Percentiles rank a stretch among this genome's conserved stretches.
Conservation (phyloP, 495 filamentous ascomycete species). For the Evernia prunastri region DNA sequence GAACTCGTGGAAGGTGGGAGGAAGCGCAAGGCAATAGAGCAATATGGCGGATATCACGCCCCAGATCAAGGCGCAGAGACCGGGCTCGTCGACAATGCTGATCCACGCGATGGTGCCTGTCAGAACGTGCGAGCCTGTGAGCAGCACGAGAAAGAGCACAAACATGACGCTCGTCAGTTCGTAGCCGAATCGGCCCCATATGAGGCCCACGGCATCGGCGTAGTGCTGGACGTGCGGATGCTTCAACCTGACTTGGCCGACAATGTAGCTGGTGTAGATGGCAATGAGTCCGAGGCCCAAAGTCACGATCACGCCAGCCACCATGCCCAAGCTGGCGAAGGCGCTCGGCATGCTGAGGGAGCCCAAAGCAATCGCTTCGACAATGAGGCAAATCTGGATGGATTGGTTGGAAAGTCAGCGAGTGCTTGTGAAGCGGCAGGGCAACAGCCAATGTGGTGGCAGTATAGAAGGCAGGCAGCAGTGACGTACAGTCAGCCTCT, state of each 20-base stretch:
- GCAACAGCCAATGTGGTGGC: background rate
- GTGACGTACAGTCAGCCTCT: slow-evolving; percentile 30
- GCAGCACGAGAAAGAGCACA: slow-evolving; percentile 56
- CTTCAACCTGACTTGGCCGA: slow-evolving; percentile 63
- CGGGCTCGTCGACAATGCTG: slow-evolving; percentile 49
- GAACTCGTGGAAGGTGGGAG: slow-evolving; percentile 45
- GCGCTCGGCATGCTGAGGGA: slow-evolving; percentile 54
- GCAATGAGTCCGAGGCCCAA: slow-evolving; percentile 53
- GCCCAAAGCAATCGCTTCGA: slow-evolving; percentile 59
- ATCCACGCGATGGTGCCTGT: slow-evolving; percentile 64
- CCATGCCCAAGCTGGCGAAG: slow-evolving; percentile 56
- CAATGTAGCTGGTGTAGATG: slow-evolving; percentile 66
- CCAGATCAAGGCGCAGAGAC: slow-evolving; percentile 56
- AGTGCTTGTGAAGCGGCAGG: background rate
- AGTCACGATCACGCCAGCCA: slow-evolving; percentile 47
- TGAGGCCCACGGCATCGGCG: slow-evolving; percentile 58
- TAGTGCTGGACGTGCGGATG: slow-evolving; percentile 62
- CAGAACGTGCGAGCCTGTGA: slow-evolving; percentile 63
- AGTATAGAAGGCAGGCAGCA: background rate
- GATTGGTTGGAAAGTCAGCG: slow-evolving; percentile 5
- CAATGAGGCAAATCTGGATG: slow-evolving; percentile 43
- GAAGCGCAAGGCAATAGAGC: slow-evolving; percentile 53
- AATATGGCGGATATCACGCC: slow-evolving; percentile 55
- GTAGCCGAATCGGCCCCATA: slow-evolving; percentile 56
- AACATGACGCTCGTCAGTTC: slow-evolving; percentile 55